A percentile compares a stretch with the other conserved stretches of the same genome.
Conservation (phyloP, 73 alveolate genomes). For the Diophrys appendiculata region DNA sequence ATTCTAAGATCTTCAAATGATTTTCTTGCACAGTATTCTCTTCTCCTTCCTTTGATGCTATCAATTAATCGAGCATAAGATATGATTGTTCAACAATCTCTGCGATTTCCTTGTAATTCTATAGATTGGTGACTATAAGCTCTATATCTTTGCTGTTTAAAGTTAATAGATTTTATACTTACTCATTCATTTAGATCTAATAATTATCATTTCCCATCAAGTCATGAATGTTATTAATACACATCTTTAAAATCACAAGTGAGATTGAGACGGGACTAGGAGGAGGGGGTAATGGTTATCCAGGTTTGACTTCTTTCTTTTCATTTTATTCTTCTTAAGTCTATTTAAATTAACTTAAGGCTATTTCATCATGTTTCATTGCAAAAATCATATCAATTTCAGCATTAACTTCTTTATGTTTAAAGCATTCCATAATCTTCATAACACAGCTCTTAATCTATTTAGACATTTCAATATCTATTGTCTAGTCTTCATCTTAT, state of each 20-base stretch:
- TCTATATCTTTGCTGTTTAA: not conserved
- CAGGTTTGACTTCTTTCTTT: slow-evolving; percentile 7
- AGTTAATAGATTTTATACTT: not conserved
- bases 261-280: not conserved
- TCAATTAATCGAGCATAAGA: not conserved
- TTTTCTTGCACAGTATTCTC: not conserved
- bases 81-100: slow-evolving; percentile 37
- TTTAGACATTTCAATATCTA: too few relatives aligned
- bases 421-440: too few relatives aligned
- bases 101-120: slow-evolving; percentile 38
- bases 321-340: slow-evolving; percentile 2
- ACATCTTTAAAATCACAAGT: not conserved
- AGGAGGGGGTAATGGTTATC: not conserved
- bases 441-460: too few relatives aligned
- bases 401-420: not conserved
- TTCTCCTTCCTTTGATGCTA: not conserved
- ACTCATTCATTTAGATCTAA: too few relatives aligned
- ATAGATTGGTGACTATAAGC: not conserved
- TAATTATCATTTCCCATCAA: too few relatives aligned
- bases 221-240: not conserved
- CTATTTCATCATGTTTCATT: too few relatives aligned
- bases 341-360: too few relatives aligned
- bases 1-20: slow-evolving; percentile 23
- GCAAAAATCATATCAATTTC: not conserved
- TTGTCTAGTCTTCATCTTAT: not conserved